Percentiles rank a stretch among this genome's conserved stretches.
These are phyloP conservation scores for Pseudomassariella vexata DNA, from an alignment of 2,329 filamentous ascomycete species.

Conservation along the genomic window DNA sequence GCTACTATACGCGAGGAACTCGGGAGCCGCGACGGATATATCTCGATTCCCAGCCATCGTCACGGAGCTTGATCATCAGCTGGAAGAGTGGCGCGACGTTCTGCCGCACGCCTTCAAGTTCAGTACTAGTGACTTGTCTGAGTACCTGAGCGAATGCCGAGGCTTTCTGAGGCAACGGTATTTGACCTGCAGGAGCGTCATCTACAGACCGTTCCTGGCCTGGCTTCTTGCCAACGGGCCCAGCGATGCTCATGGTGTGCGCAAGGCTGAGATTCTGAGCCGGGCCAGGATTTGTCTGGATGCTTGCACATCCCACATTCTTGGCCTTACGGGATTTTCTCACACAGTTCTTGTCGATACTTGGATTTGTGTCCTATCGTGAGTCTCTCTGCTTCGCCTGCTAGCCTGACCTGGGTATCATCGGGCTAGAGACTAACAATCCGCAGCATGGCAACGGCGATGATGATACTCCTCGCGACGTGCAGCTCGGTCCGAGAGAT, in stretches of 20 bases:
- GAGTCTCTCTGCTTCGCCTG: conserved; percentile 18
- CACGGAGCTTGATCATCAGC: conserved; percentile 40
- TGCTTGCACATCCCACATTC: conserved; percentile 41
- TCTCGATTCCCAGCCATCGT: conserved; percentile 41
- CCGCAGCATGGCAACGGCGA: conserved; percentile 39
- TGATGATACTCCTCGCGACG: conserved; percentile 41
- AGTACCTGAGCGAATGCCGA: conserved; percentile 32
- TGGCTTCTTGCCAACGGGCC: conserved; percentile 34
- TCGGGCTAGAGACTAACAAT: rapidly evolving
- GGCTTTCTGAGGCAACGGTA: conserved; percentile 45
- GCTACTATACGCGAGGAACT: conserved; percentile 39
- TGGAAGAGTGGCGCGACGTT: conserved; percentile 43
- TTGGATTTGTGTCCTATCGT: conserved; percentile 50
- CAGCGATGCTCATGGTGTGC: conserved; percentile 10
- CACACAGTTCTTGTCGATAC: conserved; percentile 48
- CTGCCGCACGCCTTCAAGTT: conserved; percentile 37
- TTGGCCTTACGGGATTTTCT: conserved; percentile 39
- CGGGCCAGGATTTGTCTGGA: conserved; percentile 36
- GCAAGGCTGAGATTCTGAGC: conserved; percentile 15
- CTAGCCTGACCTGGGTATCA: neutral
- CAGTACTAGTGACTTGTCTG: conserved; percentile 14
- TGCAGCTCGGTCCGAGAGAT: conserved; percentile 32
- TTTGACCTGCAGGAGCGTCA: conserved; percentile 44
- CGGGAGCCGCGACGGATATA: conserved; percentile 37
- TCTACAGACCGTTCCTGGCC: conserved; percentile 46